Conservation (phyloP, 2,329 filamentous ascomycete species). For the Alternaria sp. region DNA sequence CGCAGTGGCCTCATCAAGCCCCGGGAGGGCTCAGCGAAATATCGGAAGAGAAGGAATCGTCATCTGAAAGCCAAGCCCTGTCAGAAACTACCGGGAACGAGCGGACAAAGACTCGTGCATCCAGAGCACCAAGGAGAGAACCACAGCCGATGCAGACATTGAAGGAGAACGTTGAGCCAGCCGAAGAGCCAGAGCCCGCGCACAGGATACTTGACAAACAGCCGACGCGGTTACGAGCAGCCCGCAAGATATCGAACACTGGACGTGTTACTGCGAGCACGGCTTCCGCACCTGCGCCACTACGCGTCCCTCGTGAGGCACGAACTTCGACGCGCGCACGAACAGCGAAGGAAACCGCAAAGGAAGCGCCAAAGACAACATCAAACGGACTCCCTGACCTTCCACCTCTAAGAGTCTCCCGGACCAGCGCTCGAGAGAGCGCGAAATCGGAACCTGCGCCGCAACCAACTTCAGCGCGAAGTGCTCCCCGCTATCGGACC, state of each 20-base stretch:
- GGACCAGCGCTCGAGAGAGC: constrained; percentile 22
- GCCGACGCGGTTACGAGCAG: constrained; percentile 44
- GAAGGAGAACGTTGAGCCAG: constrained; percentile 48
- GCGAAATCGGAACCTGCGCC: constrained; percentile 27
- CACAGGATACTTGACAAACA: constrained; percentile 42
- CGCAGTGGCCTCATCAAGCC: constrained; percentile 44
- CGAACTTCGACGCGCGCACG: constrained; percentile 35
- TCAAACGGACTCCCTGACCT: constrained; percentile 33
- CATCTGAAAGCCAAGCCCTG: constrained; percentile 48
- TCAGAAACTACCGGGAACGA: constrained; percentile 57
- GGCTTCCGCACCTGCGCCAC: constrained; percentile 34
- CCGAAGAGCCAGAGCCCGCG: constrained; percentile 32
- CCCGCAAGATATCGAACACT: constrained; percentile 46
- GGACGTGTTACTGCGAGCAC: constrained; percentile 39
- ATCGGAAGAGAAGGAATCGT: constrained; percentile 49
- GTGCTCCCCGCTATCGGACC: constrained; percentile 30
- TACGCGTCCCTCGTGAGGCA: constrained; percentile 37
- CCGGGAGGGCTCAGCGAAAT: constrained; percentile 48
- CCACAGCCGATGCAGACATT: constrained; percentile 35
- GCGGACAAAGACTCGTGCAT: constrained; percentile 34
- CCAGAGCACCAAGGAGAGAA: constrained; percentile 30
- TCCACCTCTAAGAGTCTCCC: constrained; percentile 30
- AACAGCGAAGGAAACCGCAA: constrained; percentile 30
- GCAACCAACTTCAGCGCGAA: constrained; percentile 25
- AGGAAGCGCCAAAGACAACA: constrained; percentile 26